A percentile compares a stretch with the other conserved stretches of the same genome.
Conservation (phyloP, 2,329 filamentous ascomycete species). For the Aspergillus uvarum region DNA sequence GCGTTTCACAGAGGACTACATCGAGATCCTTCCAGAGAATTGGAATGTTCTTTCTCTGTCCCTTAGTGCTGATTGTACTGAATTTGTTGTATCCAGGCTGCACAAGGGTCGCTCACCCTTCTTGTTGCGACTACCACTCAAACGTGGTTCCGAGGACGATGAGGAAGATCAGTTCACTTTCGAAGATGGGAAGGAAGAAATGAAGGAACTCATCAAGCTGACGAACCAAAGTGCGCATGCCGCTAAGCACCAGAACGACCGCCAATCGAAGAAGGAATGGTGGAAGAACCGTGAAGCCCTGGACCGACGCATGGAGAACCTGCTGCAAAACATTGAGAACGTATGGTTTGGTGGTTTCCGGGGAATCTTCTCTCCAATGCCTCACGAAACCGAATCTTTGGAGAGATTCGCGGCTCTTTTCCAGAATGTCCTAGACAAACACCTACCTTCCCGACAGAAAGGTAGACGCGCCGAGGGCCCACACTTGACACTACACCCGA, state of each 20-base stretch:
- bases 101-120: slow-evolving; percentile 75
- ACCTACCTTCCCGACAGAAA: slow-evolving; percentile 76
- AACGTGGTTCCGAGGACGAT: slow-evolving; percentile 78
- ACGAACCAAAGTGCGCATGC: slow-evolving; percentile 83
- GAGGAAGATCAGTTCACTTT: slow-evolving; percentile 77
- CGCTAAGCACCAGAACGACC: slow-evolving; percentile 67
- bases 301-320: slow-evolving; percentile 71
- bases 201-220: slow-evolving; percentile 75
- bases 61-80: slow-evolving; percentile 75
- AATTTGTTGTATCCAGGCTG: slow-evolving; percentile 86
- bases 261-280: slow-evolving; percentile 78
- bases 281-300: slow-evolving; percentile 82
- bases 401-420: slow-evolving; percentile 76
- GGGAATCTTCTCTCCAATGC: slow-evolving; percentile 82
- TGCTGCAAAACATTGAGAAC: slow-evolving; percentile 83
- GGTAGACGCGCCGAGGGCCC: slow-evolving; percentile 55
- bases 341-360: slow-evolving; percentile 95
- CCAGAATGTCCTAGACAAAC: slow-evolving; percentile 73
- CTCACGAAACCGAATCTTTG: slow-evolving; percentile 62
- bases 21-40: slow-evolving; percentile 76
- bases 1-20: slow-evolving; percentile 73
- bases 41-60: slow-evolving; percentile 89
- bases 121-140: slow-evolving; percentile 79
- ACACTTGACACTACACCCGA: slow-evolving; percentile 57
- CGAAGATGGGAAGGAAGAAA: slow-evolving; percentile 72